These are phyloP conservation scores for Zygotorulaspora sp. DNA, from an alignment of 805 yeast genomes.

Conservation along the genomic window DNA sequence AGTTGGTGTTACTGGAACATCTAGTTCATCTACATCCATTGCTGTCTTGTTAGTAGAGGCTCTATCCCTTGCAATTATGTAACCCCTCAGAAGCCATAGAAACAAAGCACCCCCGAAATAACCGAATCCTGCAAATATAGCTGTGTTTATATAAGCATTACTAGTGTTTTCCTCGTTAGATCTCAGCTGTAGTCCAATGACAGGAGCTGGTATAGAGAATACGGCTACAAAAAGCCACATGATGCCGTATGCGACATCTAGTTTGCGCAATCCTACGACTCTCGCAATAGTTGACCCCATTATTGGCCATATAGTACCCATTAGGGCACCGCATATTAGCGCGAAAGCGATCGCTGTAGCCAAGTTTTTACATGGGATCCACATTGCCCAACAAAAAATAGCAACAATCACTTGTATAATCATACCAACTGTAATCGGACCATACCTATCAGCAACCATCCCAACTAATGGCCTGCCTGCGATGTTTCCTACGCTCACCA, in stretches of 20 bases:
- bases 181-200: slow-evolving; percentile 53
- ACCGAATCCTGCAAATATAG: slow-evolving; percentile 56
- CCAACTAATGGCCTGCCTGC: slow-evolving; percentile 57
- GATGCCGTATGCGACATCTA: slow-evolving; percentile 48
- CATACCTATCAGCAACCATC: slow-evolving; percentile 44
- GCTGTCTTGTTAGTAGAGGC: slow-evolving; percentile 8
- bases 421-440: slow-evolving; percentile 46
- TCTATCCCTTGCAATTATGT: slow-evolving; percentile 48
- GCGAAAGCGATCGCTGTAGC: slow-evolving; percentile 54
- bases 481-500: slow-evolving; percentile 54
- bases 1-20: slow-evolving; percentile 15
- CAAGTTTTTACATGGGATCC: slow-evolving; percentile 54
- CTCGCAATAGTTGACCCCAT: slow-evolving; percentile 48
- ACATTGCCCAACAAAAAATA: slow-evolving; percentile 45
- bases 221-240: slow-evolving; percentile 50
- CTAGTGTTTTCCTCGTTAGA: slow-evolving; percentile 18
- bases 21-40: slow-evolving; percentile 24
- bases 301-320: slow-evolving; percentile 61
- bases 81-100: slow-evolving; percentile 48
- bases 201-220: slow-evolving; percentile 53
- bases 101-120: slow-evolving; percentile 44
- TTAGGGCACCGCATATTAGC: slow-evolving; percentile 48
- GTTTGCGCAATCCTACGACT: slow-evolving; percentile 49
- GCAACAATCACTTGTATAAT: slow-evolving; percentile 39
- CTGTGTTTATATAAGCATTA: slow-evolving; percentile 47